Base-by-base conservation (phyloP, 345 rosid species). In the Bruguiera gymnorhiza region DNA sequence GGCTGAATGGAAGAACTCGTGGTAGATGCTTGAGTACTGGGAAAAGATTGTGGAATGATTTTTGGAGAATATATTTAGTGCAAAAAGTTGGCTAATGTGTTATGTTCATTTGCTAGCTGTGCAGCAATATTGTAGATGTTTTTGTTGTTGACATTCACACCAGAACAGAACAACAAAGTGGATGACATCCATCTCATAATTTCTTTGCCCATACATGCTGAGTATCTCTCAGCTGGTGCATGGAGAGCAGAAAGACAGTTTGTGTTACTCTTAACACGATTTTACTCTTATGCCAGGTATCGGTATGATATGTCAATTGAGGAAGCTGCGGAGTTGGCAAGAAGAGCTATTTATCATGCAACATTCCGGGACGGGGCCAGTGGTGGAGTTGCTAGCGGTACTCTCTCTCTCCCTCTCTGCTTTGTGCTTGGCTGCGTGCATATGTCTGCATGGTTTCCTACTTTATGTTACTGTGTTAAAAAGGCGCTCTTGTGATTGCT, bases 351-450 rank as follows among this genome's bases (percentile, higher is more conserved):
- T 76, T 95, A 95, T 79, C 99, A 95, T 76, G 99, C 99, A 10
- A 95, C 99, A 52, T 95, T 90, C 86, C 88, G 99, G 31, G 99
- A 95, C 78, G 99, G 93, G 65, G 98, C 99, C 75, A 95, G 99
- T 83, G 99, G 99, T 79, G 99, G 99, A 71, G 98, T 95, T 57
- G 99, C 96, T 50, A 95, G 99, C 79, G 99, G 98, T 95, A 86
- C 57, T 1, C 27, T 51, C 66, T 66, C 80, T 72, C 62, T 23
- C 31, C 58, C 51, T 36, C 63, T 55, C 62, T 18, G 6, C 8
- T 10, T 19, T 13, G 2, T 50, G 65, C 51, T 67, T 18, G 1
- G 27, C 13, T 53, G 19, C 13, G 36, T 55, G 27, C 65, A 27
- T 34, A 34, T 62, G 3, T 29, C 8, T 60, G 23, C 29, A 9